A percentile compares a stretch with the other conserved stretches of the same genome.
These are phyloP conservation scores for Hypoxylon cercidicola DNA, from an alignment of 495 filamentous ascomycete genomes.

Conservation along the genomic window DNA sequence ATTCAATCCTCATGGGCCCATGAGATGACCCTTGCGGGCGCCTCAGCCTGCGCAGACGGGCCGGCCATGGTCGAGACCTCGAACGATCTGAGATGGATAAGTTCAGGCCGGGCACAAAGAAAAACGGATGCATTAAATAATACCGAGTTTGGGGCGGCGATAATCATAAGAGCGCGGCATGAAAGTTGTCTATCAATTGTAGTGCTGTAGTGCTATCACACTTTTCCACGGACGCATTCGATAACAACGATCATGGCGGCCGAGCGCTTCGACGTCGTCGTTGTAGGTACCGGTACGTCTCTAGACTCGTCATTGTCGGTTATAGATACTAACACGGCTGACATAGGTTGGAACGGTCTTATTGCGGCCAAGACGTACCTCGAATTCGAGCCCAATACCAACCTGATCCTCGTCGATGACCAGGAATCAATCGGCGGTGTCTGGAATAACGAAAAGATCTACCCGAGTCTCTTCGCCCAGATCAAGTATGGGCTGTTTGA, in stretches of 20 bases:
- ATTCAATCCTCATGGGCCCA: not conserved
- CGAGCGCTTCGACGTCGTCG: constrained; percentile 6
- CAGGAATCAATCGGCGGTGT: constrained; percentile 52
- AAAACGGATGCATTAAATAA: not conserved
- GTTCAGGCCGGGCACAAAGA: not conserved
- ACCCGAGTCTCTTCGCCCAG: constrained; percentile 55
- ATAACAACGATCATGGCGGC: constrained; percentile 2
- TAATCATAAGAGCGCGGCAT: not conserved
- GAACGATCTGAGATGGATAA: not conserved
- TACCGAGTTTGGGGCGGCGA: not conserved
- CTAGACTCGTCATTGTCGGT: not conserved
- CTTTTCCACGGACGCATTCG: not conserved
- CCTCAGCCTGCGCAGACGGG: not conserved
- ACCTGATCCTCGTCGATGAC: constrained; percentile 55
- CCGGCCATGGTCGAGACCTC: not conserved
- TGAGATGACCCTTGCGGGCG: not conserved
- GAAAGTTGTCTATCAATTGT: not conserved
- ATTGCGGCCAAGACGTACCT: constrained; percentile 59
- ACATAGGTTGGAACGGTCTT: constrained; percentile 56
- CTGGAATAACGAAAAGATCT: constrained; percentile 54
- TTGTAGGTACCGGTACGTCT: constrained; percentile 5
- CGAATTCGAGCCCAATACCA: constrained; percentile 45
- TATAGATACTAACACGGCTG: not conserved
- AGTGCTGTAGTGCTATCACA: not conserved
- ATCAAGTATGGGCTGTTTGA: constrained; percentile 52